Conservation (phyloP, 352 stramenopile genomes). For the Thraustochytrium striatum region DNA sequence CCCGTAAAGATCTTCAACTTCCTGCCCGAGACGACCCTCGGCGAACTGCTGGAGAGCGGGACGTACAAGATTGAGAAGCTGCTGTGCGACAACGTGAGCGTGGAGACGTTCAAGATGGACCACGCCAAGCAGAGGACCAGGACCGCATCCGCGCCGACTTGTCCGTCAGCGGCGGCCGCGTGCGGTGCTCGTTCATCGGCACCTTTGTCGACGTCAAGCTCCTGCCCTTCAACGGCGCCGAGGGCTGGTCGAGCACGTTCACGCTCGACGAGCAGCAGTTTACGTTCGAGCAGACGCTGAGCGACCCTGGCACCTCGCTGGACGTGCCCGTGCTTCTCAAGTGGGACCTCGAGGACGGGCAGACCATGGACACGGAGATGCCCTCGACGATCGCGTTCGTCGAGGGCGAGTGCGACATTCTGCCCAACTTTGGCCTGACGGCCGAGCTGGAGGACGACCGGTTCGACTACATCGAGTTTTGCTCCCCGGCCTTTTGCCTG, state of each 20-base stretch:
- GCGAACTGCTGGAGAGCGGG: constrained; percentile 6
- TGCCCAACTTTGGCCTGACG: constrained; percentile 13
- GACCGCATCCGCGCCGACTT: background rate
- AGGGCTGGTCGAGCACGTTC: background rate
- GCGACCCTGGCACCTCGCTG: background rate
- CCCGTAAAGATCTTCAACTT: constrained; percentile 25
- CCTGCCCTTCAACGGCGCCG: background rate
- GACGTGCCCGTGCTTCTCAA: background rate
- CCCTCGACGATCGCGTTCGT: background rate
- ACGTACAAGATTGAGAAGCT: constrained; percentile 36
- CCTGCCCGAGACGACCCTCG: background rate
- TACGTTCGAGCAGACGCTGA: background rate
- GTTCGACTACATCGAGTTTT: constrained; percentile 3
- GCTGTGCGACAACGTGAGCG: background rate
- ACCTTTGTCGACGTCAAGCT: background rate
- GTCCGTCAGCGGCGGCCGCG: too few relatives aligned
- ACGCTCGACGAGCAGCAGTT: background rate
- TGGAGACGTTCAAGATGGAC: background rate
- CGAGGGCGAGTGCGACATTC: constrained; percentile 6
- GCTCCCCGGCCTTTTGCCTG: background rate
- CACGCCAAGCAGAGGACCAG: background rate
- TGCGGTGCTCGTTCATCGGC: background rate
- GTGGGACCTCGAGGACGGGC: background rate
- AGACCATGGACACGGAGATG: background rate
- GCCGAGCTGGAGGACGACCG: background rate